These are phyloP conservation scores for Filobasidium uniguttulatum DNA, from an alignment of 1,284 basidiomycete species.

Conservation along the genomic window DNA sequence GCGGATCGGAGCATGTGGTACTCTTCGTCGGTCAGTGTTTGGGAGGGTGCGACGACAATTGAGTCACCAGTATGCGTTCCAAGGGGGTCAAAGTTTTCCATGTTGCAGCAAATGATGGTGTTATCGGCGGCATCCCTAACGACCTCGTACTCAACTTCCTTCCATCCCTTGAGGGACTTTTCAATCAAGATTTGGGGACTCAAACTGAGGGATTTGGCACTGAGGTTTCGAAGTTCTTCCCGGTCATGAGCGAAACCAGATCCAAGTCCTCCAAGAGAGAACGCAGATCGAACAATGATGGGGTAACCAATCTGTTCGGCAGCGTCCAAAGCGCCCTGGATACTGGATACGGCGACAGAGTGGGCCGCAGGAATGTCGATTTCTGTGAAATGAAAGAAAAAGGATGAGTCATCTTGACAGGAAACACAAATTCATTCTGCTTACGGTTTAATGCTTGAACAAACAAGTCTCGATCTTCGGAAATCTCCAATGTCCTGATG, in stretches of 20 bases:
- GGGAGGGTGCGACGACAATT: conserved; percentile 98
- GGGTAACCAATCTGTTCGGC: conserved; percentile 90
- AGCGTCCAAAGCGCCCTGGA: conserved; percentile 80
- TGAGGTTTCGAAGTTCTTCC: conserved; percentile 86
- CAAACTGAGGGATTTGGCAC: conserved; percentile 78
- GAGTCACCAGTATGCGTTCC: conserved; percentile 99
- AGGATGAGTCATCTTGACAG: not conserved
- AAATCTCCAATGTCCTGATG: conserved; percentile 84
- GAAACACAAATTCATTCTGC: conserved; percentile 12
- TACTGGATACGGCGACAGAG: conserved; percentile 93
- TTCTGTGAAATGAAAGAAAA: conserved; percentile 43
- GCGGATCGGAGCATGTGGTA: conserved; percentile 99
- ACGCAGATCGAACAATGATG: conserved; percentile 94
- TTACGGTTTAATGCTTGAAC: conserved; percentile 88
- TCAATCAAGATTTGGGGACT: conserved; percentile 96
- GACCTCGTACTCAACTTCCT: conserved; percentile 98
- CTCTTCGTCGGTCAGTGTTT: conserved; percentile 92
- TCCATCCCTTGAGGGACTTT: conserved; percentile 98
- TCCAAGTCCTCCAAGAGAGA: conserved; percentile 94
- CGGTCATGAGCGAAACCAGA: conserved; percentile 95
- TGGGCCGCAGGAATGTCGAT: conserved; percentile 96
- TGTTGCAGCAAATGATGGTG: conserved; percentile 91
- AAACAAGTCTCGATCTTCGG: conserved; percentile 95
- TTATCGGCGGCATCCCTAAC: conserved; percentile 94
- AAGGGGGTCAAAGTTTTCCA: conserved; percentile 96